Evolutionary conservation across 202 grass and related monocot species (phyloP).

Genomic region (Musa balbisiana): DNA sequence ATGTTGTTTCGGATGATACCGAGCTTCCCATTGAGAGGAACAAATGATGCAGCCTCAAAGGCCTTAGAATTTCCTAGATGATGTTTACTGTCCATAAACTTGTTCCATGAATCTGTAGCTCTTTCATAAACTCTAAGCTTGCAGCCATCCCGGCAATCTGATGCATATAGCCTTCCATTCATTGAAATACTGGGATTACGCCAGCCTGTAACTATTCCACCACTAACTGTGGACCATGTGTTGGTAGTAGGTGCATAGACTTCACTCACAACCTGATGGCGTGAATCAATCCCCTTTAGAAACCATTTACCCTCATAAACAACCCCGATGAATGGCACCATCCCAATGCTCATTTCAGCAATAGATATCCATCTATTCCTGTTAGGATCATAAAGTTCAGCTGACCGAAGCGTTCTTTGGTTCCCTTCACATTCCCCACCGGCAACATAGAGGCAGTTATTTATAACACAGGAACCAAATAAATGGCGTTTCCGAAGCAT

Average conservation of each 20-base stretch:
- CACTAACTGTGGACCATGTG: conserved; percentile 13
- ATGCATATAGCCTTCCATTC: conserved; percentile 24
- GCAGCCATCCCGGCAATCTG: conserved; percentile 21
- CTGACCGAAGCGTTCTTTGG: conserved; percentile 19
- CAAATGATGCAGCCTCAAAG: conserved; percentile 20
- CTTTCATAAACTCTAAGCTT: conserved; percentile 24
- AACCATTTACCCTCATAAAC: conserved; percentile 21
- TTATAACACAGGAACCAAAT: conserved; percentile 24
- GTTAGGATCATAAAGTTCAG: conserved; percentile 26
- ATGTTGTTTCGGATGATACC: conserved; percentile 16
- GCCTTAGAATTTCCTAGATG: conserved; percentile 17
- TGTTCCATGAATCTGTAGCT: conserved; percentile 17
- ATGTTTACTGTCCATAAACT: conserved; percentile 19
- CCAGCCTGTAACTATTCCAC: conserved; percentile 18
- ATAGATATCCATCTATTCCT: conserved; percentile 17
- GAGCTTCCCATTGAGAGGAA: conserved; percentile 10
- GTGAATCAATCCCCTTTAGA: conserved; percentile 19
- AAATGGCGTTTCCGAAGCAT: conserved; percentile 25
- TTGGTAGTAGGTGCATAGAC: conserved; percentile 10
- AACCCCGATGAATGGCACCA: conserved; percentile 21
- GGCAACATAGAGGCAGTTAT: conserved; percentile 23
- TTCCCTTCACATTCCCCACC: conserved; percentile 22
- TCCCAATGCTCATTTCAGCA: conserved; percentile 20
- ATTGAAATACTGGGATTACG: conserved; percentile 19
- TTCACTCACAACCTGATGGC: conserved; percentile 15